These are phyloP conservation scores for Gossypium bickii DNA, from an alignment of 345 rosid species.

Conservation along the genomic window DNA sequence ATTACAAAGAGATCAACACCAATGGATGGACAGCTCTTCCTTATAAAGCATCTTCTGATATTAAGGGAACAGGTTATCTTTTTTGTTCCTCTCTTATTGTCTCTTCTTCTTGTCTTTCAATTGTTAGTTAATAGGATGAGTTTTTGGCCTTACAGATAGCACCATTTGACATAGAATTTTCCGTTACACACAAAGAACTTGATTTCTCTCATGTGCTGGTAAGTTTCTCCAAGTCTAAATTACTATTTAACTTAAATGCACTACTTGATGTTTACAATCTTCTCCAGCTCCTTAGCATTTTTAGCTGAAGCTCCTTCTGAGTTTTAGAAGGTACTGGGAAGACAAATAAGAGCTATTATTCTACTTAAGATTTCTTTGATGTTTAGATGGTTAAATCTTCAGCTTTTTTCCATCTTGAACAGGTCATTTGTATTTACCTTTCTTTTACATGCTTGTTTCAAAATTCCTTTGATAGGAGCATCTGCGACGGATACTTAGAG, in stretches of 20 bases:
- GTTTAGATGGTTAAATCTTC: constrained; percentile 12
- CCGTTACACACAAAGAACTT: constrained; percentile 92
- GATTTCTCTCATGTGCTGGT: constrained; percentile 98
- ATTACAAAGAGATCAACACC: constrained; percentile 67
- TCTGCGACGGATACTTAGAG: constrained; percentile 90
- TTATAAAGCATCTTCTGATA: constrained; percentile 85
- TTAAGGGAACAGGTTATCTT: constrained; percentile 85
- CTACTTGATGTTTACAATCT: neutral
- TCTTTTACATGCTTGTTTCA: neutral
- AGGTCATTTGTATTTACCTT: neutral
- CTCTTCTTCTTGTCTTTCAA: constrained; percentile 16
- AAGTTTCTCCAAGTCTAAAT: constrained; percentile 32
- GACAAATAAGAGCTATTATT: neutral
- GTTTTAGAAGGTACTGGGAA: neutral
- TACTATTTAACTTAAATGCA: neutral
- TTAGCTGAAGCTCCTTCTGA: neutral
- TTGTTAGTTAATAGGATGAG: neutral
- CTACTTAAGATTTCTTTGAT: neutral
- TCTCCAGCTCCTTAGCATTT: neutral
- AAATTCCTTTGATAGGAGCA: constrained; percentile 62
- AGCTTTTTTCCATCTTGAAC: constrained; percentile 4
- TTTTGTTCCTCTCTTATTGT: constrained; percentile 13
- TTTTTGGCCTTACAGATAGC: constrained; percentile 59
- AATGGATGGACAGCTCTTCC: constrained; percentile 96
- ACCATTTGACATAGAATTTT: constrained; percentile 94